Evolutionary conservation across 768 basidiomycete species (phyloP).

Genomic region (Terana coerulea): DNA sequence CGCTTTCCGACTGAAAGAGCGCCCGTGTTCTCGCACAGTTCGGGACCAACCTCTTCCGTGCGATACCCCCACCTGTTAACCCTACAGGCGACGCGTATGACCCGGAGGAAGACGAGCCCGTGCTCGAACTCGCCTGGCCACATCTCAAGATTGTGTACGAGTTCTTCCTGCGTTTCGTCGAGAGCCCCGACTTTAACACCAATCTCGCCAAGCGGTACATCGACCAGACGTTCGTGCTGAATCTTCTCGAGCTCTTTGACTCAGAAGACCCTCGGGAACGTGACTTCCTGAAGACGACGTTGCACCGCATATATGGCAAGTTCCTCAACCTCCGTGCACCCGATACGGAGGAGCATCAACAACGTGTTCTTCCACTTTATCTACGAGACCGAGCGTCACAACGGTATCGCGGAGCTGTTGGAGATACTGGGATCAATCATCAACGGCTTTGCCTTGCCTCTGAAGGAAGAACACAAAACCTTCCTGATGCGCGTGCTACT

Average conservation of each 20-base stretch:
- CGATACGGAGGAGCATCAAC: conserved; percentile 97
- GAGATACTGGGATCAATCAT: conserved; percentile 99
- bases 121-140: conserved; percentile 98
- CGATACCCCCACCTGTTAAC: conserved; percentile 99
- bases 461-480: conserved; percentile 98
- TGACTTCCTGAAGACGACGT: conserved; percentile 97
- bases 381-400: conserved; percentile 98
- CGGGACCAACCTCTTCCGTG: conserved; percentile 96
- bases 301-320: conserved; percentile 99
- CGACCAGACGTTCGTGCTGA: conserved; percentile 93
- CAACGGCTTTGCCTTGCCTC: conserved; percentile 96
- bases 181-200: conserved; percentile 97
- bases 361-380: conserved; percentile 99
- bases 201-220: conserved; percentile 97
- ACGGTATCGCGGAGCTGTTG: conserved; percentile 96
- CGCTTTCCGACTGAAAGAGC: not conserved
- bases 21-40: conserved; percentile 54
- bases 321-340: conserved; percentile 98
- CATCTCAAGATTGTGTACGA: conserved; percentile 99
- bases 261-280: conserved; percentile 98
- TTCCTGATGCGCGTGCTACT: conserved; percentile 93
- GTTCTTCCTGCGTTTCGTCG: conserved; percentile 98
- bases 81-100: conserved; percentile 98
- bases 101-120: conserved; percentile 99
- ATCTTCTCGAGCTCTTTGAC: conserved; percentile 96